Base-by-base conservation (phyloP, 345 rosid species). In the Excoecaria agallocha region DNA sequence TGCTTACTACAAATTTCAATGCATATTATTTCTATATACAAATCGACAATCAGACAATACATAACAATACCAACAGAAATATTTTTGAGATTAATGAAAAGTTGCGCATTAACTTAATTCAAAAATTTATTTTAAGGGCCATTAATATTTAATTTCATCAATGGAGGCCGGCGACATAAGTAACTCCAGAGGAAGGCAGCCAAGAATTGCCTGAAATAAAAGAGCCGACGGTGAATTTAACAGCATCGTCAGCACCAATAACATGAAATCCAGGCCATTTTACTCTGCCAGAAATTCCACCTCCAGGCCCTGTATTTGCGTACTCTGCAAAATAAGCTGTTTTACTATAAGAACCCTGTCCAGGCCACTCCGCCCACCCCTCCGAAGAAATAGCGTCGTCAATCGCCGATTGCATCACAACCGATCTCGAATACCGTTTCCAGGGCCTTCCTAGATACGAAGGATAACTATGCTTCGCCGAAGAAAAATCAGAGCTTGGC, bases 361-460 rank as follows among this genome's bases (percentile, higher is more conserved):
- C 88, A 1, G 91, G 90, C 98, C 97, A 93, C 82, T 85, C 83
- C 6, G 83, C 49, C 98, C 97, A 93, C 11, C 96, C 98, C 49
- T 71, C 84, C 4, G 87, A 57, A 0, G 86, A 75, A 13, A 91
- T 77, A 6, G 65, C 74, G 1, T 80, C 86, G 3, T 86, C 97
- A 0, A 93, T 85, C n/a, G 59, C 78, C 6, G 97, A 81, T 71
- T 90, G 79, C 89, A 93, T 89, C 62, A 93, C 83, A 12, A 93
- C 77, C 6, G 92, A 70, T 71, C 95, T 90, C 17, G 98, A 90
- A 76, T 89, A 90, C 54, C 56, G 37, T 56, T 81, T 89, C 98
- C 98, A 93, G 25, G 98, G 93, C 76, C 98, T 82, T 45, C 98
- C 97, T 0, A 93, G 80, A 60, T 87, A 93, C 0, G 92, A 85